Evolutionary conservation across 345 rosid species (phyloP).

Genomic region (Dimocarpus longan): DNA sequence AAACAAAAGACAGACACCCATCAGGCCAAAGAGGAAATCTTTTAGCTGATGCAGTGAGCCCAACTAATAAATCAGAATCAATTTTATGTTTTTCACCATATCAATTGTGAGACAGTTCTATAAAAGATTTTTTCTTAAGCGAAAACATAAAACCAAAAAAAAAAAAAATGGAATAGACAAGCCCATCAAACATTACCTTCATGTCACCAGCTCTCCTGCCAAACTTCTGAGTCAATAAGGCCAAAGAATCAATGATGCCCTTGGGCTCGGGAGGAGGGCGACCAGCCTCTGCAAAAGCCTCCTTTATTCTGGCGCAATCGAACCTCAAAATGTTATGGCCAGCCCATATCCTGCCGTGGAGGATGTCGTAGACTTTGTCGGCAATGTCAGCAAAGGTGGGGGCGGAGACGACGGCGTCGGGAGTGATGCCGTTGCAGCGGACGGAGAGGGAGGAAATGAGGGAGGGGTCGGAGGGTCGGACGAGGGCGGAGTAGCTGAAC

Average conservation of each 20-base stretch:
- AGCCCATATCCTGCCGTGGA: constrained; percentile 95
- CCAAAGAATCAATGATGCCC: constrained; percentile 72
- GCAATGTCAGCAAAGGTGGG: constrained; percentile 74
- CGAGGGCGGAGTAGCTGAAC: constrained; percentile 68
- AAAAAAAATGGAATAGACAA: no score
- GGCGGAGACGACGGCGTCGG: constrained; percentile 51
- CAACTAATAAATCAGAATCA: no score
- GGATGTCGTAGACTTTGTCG: constrained; percentile 67
- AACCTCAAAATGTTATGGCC: constrained; percentile 89
- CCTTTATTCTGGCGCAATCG: constrained; percentile 79
- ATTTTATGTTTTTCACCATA: no score
- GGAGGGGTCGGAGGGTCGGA: constrained; percentile 67
- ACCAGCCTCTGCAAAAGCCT: constrained; percentile 74
- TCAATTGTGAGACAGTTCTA: no score
- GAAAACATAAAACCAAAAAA: no score
- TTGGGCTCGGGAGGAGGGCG: constrained; percentile 75
- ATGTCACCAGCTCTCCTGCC: constrained; percentile 93
- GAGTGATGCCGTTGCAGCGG: constrained; percentile 74
- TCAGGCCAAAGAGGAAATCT: no score
- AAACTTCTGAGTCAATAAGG: constrained; percentile 70
- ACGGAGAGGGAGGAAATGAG: constrained; percentile 56
- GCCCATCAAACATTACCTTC: constrained; percentile 51
- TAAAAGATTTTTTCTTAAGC: no score
- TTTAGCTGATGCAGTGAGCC: no score
- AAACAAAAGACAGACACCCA: neutral